Conservation (phyloP, 2,329 filamentous ascomycete species). For the Corynespora cassiicola region DNA sequence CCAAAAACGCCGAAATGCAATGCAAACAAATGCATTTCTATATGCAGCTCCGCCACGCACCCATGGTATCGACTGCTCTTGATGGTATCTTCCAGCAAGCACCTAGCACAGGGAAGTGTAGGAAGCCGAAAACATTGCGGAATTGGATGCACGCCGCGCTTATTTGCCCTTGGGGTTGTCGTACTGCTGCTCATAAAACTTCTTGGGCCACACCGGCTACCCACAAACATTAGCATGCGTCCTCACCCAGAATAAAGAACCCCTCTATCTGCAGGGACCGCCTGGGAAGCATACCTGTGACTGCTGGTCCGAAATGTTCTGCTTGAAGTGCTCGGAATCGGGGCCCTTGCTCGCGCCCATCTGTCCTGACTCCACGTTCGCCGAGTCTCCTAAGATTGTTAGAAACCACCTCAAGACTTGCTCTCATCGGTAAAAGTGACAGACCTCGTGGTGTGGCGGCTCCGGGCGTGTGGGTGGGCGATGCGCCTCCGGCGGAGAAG, state of each 20-base stretch:
- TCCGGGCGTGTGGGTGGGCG: constrained; percentile 39
- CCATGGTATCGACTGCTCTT: no score
- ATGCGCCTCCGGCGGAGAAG: constrained; percentile 38
- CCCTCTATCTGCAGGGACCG: neutral
- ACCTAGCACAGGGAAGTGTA: no score
- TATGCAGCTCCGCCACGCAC: no score
- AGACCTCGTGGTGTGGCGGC: constrained; percentile 34
- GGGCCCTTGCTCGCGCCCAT: constrained; percentile 31
- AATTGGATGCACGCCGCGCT: no score
- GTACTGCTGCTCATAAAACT: constrained; percentile 41
- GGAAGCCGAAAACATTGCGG: no score
- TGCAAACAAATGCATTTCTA: no score
- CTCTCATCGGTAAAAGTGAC: constrained; percentile 4
- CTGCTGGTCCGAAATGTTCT: constrained; percentile 33
- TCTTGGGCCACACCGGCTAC: constrained; percentile 31
- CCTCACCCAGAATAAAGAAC: constrained; percentile 6
- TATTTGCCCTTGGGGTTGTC: constrained; percentile 44
- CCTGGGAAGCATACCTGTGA: constrained; percentile 22
- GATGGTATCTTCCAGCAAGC: no score
- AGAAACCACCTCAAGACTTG: constrained; percentile 3
- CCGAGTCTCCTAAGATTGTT: constrained; percentile 21
- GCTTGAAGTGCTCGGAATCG: constrained; percentile 33
- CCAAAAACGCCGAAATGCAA: no score
- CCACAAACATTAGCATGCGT: constrained; percentile 1
- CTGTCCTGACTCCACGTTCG: constrained; percentile 30